Conservation (phyloP, 2,329 filamentous ascomycete species). For the Beauveria bassiana region DNA sequence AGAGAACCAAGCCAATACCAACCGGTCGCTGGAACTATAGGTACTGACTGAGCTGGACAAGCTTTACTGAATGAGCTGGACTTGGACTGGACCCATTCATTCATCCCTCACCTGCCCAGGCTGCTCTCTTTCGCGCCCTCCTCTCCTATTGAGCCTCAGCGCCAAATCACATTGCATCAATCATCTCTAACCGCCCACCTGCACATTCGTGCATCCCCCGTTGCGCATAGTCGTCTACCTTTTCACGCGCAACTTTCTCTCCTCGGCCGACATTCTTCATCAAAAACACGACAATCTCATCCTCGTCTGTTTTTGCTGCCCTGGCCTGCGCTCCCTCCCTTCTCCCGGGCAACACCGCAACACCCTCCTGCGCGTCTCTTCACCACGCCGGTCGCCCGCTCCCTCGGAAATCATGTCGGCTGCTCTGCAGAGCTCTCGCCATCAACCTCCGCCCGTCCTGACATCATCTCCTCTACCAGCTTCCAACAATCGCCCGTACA, state of each 20-base stretch:
- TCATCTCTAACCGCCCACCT: slow-evolving; percentile 11
- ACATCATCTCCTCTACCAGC: slow-evolving; percentile 42
- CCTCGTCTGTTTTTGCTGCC: not conserved
- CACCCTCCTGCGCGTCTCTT: not conserved
- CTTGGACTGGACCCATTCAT: not conserved
- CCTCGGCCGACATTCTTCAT: not conserved
- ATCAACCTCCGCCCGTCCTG: slow-evolving; percentile 44
- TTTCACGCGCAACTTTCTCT: not conserved
- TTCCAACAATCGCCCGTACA: slow-evolving; percentile 43
- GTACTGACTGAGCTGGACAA: no score
- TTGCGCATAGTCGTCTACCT: slow-evolving; percentile 3
- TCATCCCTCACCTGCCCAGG: not conserved
- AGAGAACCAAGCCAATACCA: not conserved
- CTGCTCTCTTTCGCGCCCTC: not conserved
- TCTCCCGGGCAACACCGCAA: not conserved
- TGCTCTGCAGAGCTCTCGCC: slow-evolving; percentile 53
- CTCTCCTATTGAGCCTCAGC: slow-evolving; percentile 12
- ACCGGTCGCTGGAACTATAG: not conserved
- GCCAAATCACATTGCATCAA: slow-evolving; percentile 11
- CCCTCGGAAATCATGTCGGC: slow-evolving; percentile 49
- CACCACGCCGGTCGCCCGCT: not conserved
- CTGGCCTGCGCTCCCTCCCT: not conserved
- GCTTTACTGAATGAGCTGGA: no score
- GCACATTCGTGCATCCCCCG: slow-evolving; percentile 6
- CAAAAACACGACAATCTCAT: not conserved